Evolutionary conservation across 768 basidiomycete species (phyloP), one percentile per base, ranked within the genome.

Genomic region (Leccinum subgranulosum): DNA sequence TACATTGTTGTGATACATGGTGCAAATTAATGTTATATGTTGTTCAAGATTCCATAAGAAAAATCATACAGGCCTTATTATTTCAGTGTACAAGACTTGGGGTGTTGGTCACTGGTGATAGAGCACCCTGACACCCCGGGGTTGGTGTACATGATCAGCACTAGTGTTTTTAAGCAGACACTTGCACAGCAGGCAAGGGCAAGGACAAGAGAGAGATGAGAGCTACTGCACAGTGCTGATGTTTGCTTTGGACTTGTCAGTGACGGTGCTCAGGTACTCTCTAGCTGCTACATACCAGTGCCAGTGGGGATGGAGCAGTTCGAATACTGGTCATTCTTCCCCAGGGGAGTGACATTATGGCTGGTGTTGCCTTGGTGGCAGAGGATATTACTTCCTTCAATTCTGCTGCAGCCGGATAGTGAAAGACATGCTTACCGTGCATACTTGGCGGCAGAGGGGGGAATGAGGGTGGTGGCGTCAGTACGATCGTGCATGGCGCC

Each of bases 71-170:
- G 28, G 28, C 0, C 28, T 29, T 29, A 29, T 10, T 29, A 29
- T 29, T 29, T 29, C 28, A 9, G 28, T 28, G 28, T 28, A 8
- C 28, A 9, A 3, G 28, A 28, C 28, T 28, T 28, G 59, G 17
- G 4, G 61, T 54, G 9, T 39, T 79, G 4, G 61, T 67, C 1
- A 79, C 78, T 3, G 79, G 79, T 0, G 79, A 80, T 61, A 69
- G 79, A 34, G 77, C 77, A 9, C 77, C 77, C 0, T 23, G 77
- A 80, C 56, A 76, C 79, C 3, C 67, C 76, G 0, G 71, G 58
- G 14, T 63, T 79, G 19, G 55, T 71, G 17, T n/a, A 9, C n/a
- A 4, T 41, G 17, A 9, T 41, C 9, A 6, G n/a, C 3, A 2
- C 4, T 39, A 17, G 14, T 39, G 9, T 39, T 39, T 41, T 3